Percentiles rank a stretch among this genome's conserved stretches.
phyloP scores from a whole-genome alignment of 164 flowering plant species.

The Aristolochia fimbriata region DNA sequence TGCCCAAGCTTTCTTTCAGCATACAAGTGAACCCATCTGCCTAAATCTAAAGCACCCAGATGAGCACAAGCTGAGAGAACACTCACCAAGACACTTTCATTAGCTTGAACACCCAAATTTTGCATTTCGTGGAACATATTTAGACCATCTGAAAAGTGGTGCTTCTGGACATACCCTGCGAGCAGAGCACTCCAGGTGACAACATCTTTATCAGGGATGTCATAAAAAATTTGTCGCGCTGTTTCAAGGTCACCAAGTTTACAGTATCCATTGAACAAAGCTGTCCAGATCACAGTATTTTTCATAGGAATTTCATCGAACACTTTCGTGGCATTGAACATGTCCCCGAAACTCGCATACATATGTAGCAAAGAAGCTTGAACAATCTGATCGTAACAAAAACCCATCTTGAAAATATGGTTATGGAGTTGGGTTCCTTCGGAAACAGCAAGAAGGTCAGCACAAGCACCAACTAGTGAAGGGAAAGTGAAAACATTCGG shows the following conservation, averaged over 20 bases:
- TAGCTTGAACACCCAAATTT: not conserved
- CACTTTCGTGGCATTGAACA: not conserved
- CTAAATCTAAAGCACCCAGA: conserved; percentile 3
- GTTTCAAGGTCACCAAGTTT: not conserved
- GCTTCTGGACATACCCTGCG: conserved; percentile 1
- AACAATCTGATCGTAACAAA: conserved; percentile 1
- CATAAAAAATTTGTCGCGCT: conserved; percentile 1
- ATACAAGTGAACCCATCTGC: conserved; percentile 3
- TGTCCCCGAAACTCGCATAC: conserved; percentile 1
- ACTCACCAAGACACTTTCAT: conserved; percentile 6
- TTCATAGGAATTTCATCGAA: not conserved
- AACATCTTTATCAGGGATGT: conserved; percentile 4
- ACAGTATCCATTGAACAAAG: conserved; percentile 5
- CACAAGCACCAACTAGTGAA: conserved; percentile 1
- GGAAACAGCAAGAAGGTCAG: not conserved
- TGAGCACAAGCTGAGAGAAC: conserved; percentile 6
- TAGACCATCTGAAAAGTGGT: conserved; percentile 1
- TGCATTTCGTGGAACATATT: conserved; percentile 2
- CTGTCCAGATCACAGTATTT: conserved; percentile 1
- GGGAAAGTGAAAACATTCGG: conserved; percentile 3
- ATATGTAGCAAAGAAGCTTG: conserved; percentile 31
- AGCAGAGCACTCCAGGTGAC: conserved; percentile 6
- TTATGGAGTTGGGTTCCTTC: conserved; percentile 7
- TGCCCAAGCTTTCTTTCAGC: not conserved
- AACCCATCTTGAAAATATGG: conserved; percentile 4